A percentile compares a stretch with the other conserved stretches of the same genome.
These are phyloP conservation scores for Nakataea oryzae DNA, from an alignment of 2,329 filamentous ascomycete genomes.

Conservation along the genomic window DNA sequence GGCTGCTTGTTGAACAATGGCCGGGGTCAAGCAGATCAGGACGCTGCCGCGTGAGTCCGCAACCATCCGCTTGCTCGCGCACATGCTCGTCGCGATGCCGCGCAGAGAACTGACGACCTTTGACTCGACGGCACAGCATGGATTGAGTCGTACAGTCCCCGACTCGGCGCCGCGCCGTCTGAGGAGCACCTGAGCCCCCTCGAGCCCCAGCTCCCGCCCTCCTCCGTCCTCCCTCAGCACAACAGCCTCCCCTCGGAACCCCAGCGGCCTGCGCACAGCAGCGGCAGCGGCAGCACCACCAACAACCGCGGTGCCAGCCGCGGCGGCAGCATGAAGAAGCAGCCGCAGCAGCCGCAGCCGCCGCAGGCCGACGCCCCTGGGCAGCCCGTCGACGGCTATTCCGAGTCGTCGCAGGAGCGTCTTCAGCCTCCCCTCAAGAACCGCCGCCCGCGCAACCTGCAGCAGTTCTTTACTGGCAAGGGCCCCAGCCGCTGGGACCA, in stretches of 20 bases:
- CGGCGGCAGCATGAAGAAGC: neutral
- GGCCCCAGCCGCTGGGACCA: conserved; percentile 46
- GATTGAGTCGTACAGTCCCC: conserved; percentile 2
- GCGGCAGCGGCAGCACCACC: neutral
- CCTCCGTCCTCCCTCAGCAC: conserved; percentile 10
- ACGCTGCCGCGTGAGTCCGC: conserved; percentile 10
- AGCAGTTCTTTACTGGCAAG: conserved; percentile 33
- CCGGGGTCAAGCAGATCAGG: conserved; percentile 1
- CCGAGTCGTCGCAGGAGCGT: conserved; percentile 13
- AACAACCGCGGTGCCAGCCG: neutral
- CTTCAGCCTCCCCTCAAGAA: neutral
- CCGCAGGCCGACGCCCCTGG: conserved; percentile 8
- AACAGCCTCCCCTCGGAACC: conserved; percentile 10
- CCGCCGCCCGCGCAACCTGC: conserved; percentile 17
- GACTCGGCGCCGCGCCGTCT: neutral
- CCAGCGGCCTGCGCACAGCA: conserved; percentile 1
- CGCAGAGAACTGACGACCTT: neutral
- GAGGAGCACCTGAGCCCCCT: conserved; percentile 1
- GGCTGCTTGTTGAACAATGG: too few species aligned
- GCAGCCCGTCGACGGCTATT: conserved; percentile 27
- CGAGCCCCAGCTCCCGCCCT: conserved; percentile 8
- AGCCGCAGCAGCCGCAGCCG: conserved; percentile 9
- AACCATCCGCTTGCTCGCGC: neutral
- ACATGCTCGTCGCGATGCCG: neutral
- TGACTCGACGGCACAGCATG: conserved; percentile 2